Evolutionary conservation across 768 basidiomycete genomes (phyloP), one percentile per base, ranked within the genome.

Genomic region (Rhodocollybia butyracea): DNA sequence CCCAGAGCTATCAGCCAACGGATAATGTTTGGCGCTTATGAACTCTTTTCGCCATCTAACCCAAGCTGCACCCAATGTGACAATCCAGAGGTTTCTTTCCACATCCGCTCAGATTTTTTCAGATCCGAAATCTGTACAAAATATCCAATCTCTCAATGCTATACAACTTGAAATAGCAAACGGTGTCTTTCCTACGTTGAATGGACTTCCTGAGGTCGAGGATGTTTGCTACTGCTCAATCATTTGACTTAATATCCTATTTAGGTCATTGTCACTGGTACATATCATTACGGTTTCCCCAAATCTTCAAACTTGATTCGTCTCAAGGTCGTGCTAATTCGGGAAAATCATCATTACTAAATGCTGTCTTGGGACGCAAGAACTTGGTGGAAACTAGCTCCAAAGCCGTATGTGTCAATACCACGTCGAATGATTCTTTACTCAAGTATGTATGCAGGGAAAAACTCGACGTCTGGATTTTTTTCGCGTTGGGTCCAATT

Each of bases 271-370:
- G 12, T 50, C 5, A 50, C 48, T 12, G 48, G 48, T 50, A 34
- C 32, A 31, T 15, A 22, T 21, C 11, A 30, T n/a, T 34, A 11
- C 19, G 19, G 10, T 3, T 8, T 32, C 4, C 7, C 6, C 3
- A 34, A 34, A 19, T 34, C 29, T 34, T 38, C 34, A 10, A 10
- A 17, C n/a, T 24, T 12, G 15, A 50, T 38, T 17, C 6, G 24
- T 17, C 32, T 17, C 3, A 50, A 88, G 89, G 89, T 19, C 84
- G 89, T 57, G 88, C 89, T 2, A 91, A 91, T 62, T 83, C 76
- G 22, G 89, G 89, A 26, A 91, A 91, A 66, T 90, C 88, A 1
- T 80, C 85, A 3, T 68, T 91, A 29, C 75, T 91, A 8, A 91
- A 91, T 59, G 80, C 84, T 12, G 78, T 91, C 3, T 63, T 89